A percentile compares a stretch with the other conserved stretches of the same genome.
Evolutionary conservation across 495 filamentous ascomycete genomes (phyloP).

Genomic region (Penicillium antarcticum): DNA sequence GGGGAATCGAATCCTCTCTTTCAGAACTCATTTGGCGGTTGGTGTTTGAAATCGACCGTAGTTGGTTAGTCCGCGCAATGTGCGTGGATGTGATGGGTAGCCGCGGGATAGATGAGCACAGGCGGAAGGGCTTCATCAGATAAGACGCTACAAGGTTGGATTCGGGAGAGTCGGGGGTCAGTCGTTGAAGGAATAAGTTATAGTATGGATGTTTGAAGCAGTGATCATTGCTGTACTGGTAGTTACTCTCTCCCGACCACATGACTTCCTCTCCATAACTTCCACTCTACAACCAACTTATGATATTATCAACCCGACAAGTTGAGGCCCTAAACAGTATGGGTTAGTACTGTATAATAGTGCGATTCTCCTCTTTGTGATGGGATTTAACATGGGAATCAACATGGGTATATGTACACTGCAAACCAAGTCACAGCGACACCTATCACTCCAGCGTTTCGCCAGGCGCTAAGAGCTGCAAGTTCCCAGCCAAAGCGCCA

Average conservation of each 20-base stretch:
- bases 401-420: constrained; percentile 11
- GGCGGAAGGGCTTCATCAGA: not conserved
- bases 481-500: constrained; percentile 1
- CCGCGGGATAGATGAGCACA: not conserved
- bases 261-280: constrained; percentile 7
- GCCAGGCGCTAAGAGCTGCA: constrained; percentile 10
- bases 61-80: not conserved
- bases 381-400: too few relatives aligned
- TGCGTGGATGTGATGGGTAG: not conserved
- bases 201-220: not conserved
- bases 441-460: constrained; percentile 16
- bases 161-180: not conserved
- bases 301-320: not conserved
- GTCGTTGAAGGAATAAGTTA: not conserved
- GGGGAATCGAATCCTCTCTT: constrained; percentile 39
- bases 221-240: not conserved
- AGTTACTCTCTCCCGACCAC: not conserved
- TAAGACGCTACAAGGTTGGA: not conserved
- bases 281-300: not conserved
- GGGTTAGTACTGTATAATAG: too few relatives aligned
- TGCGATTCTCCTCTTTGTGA: too few relatives aligned
- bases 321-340: too few relatives aligned
- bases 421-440: constrained; percentile 12
- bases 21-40: constrained; percentile 29
- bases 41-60: not conserved